These are phyloP conservation scores for Prunus davidiana DNA, from an alignment of 306 rosid species.

Conservation along the genomic window DNA sequence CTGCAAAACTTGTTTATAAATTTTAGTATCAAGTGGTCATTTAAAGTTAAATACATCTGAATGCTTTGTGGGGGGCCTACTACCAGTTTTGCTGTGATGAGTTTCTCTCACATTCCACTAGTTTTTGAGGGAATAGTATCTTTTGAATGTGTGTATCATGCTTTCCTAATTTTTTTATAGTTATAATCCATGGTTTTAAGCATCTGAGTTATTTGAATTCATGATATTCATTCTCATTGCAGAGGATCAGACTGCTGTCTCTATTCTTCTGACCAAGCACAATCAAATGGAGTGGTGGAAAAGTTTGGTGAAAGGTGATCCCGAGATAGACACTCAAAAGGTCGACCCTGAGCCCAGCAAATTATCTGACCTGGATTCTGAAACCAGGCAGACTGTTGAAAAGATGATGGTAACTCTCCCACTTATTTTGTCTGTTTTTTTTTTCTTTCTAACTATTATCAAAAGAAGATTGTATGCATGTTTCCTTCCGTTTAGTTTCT, in stretches of 20 bases:
- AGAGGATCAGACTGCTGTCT: conserved; percentile 81
- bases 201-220: neutral
- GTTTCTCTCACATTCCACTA: neutral
- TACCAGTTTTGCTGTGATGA: neutral
- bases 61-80: neutral
- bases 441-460: neutral
- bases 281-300: conserved; percentile 99
- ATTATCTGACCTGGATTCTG: conserved; percentile 82
- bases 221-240: conserved; percentile 25
- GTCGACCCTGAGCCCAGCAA: conserved; percentile 94
- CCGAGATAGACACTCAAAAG: conserved; percentile 83
- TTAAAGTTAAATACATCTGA: neutral
- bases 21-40: neutral
- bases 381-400: conserved; percentile 82
- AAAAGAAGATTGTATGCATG: neutral
- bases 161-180: neutral
- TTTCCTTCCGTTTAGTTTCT: neutral
- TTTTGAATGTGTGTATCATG: neutral
- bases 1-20: neutral
- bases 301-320: conserved; percentile 81
- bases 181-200: neutral
- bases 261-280: conserved; percentile 89
- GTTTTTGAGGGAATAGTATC: neutral
- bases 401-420: conserved; percentile 78
- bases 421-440: neutral